Conservation (phyloP, 2,329 filamentous ascomycete species). For the Fusarium pilosicola region DNA sequence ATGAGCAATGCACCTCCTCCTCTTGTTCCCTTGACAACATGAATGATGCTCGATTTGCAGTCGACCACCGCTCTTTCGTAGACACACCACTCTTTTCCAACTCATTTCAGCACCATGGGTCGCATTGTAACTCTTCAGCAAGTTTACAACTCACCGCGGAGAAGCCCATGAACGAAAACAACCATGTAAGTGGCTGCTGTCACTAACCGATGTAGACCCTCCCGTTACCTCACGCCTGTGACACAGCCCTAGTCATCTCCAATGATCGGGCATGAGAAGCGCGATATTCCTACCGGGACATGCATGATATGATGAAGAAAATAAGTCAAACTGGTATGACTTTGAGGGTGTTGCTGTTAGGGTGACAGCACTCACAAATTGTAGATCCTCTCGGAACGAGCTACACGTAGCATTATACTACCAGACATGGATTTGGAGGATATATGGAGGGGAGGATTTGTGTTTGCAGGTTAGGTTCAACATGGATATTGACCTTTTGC, state of each 20-base stretch:
- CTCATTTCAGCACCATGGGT: constrained; percentile 59
- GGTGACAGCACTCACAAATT: constrained; percentile 46
- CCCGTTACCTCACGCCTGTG: neutral
- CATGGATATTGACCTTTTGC: neutral
- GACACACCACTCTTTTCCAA: constrained; percentile 3
- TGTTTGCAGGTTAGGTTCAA: neutral
- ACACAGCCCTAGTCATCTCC: constrained; percentile 2
- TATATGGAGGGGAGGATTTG: neutral
- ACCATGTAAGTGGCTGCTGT: constrained; percentile 16
- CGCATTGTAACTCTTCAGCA: constrained; percentile 61
- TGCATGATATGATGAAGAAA: constrained; percentile 41
- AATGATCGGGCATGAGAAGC: constrained; percentile 54
- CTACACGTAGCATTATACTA: constrained; percentile 39
- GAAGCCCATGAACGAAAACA: constrained; percentile 50
- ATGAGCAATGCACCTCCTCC: constrained; percentile 63
- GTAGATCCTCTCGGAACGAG: constrained; percentile 47
- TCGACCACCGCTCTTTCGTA: constrained; percentile 44
- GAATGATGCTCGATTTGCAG: constrained; percentile 59
- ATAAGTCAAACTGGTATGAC: constrained; percentile 36
- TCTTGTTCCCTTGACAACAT: constrained; percentile 55
- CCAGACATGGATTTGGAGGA: neutral
- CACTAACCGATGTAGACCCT: constrained; percentile 11
- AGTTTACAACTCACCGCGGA: constrained; percentile 63
- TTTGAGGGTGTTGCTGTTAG: constrained; percentile 47
- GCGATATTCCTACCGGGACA: constrained; percentile 54